Evolutionary conservation across 1,139 yeast genomes (phyloP).

Genomic region (Blastobotrys arbuscula): DNA sequence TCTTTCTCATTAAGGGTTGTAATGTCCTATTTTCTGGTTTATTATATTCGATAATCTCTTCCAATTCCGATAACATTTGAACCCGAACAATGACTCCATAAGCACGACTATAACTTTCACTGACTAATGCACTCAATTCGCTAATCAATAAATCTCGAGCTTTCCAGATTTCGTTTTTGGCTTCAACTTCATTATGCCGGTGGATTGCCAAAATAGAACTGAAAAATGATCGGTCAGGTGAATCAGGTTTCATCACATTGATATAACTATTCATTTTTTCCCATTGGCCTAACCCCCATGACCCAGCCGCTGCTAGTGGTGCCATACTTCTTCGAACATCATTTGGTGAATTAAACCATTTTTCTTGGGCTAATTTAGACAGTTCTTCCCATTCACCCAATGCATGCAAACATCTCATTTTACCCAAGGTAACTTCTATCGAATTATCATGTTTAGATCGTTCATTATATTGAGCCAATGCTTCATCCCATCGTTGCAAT

Average conservation of each 20-base stretch:
- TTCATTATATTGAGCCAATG: slow-evolving; percentile 79
- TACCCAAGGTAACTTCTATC: slow-evolving; percentile 87
- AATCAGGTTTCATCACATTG: slow-evolving; percentile 80
- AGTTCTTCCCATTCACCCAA: slow-evolving; percentile 97
- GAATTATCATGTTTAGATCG: slow-evolving; percentile 49
- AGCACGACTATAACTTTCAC: slow-evolving; percentile 95
- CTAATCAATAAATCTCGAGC: slow-evolving; percentile 90
- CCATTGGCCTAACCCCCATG: slow-evolving; percentile 99
- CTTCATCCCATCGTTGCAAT: slow-evolving; percentile 97
- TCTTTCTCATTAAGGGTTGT: slow-evolving; percentile 70
- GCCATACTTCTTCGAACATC: slow-evolving; percentile 85
- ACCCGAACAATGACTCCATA: slow-evolving; percentile 95
- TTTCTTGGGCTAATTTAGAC: slow-evolving; percentile 76
- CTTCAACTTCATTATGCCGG: slow-evolving; percentile 78
- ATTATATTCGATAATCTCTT: slow-evolving; percentile 78
- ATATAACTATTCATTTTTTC: slow-evolving; percentile 91
- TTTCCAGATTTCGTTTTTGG: slow-evolving; percentile 66
- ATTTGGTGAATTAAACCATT: slow-evolving; percentile 70
- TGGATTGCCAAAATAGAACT: slow-evolving; percentile 85
- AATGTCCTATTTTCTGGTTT: slow-evolving; percentile 47
- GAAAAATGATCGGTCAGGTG: slow-evolving; percentile 93
- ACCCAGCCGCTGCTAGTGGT: slow-evolving; percentile 97
- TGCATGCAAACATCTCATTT: slow-evolving; percentile 96
- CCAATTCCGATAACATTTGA: slow-evolving; percentile 94
- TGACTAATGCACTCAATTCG: slow-evolving; percentile 88